phyloP scores from a whole-genome alignment of 2,329 filamentous ascomycete genomes.

The Exophiala dermatitidis region DNA sequence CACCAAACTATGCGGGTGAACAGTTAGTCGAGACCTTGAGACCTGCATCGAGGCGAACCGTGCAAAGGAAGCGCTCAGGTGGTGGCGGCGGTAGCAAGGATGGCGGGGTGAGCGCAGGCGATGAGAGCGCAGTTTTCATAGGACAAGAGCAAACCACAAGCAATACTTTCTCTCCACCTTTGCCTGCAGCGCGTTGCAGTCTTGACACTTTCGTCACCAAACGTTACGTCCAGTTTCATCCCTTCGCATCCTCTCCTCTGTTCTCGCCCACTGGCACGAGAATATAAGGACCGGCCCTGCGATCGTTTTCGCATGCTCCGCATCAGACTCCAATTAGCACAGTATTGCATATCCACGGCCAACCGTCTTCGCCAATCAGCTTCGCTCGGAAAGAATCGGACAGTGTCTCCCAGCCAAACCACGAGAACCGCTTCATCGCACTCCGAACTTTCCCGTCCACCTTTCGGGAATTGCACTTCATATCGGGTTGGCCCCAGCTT shows the following conservation, averaged over 20 bases:
- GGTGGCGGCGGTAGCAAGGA: not conserved
- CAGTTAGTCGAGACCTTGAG: not conserved
- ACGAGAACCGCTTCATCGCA: not conserved
- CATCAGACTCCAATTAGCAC: conserved; percentile 22
- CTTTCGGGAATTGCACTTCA: conserved; percentile 19
- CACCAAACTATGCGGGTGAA: not conserved
- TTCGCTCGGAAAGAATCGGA: conserved; percentile 18
- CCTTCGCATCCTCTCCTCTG: not conserved
- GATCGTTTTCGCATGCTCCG: conserved; percentile 22
- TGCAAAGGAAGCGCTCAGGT: not conserved
- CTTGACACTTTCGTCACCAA: too few relatives aligned
- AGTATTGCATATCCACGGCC: conserved; percentile 14
- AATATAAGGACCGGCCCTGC: conserved; percentile 18
- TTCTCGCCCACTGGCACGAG: conserved; percentile 6
- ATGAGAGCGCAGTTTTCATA: not conserved
- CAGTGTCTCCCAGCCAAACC: conserved; percentile 7
- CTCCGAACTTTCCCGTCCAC: conserved; percentile 20
- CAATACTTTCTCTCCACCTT: not conserved
- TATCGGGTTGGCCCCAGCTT: conserved; percentile 18
- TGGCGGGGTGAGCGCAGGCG: not conserved
- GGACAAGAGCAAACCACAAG: not conserved
- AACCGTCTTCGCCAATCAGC: conserved; percentile 18
- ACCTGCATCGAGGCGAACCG: not conserved
- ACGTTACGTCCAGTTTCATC: not conserved
- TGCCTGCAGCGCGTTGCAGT: not conserved